Evolutionary conservation across 2,329 filamentous ascomycete genomes (phyloP).

Genomic region (Aureobasidium leucospermi): DNA sequence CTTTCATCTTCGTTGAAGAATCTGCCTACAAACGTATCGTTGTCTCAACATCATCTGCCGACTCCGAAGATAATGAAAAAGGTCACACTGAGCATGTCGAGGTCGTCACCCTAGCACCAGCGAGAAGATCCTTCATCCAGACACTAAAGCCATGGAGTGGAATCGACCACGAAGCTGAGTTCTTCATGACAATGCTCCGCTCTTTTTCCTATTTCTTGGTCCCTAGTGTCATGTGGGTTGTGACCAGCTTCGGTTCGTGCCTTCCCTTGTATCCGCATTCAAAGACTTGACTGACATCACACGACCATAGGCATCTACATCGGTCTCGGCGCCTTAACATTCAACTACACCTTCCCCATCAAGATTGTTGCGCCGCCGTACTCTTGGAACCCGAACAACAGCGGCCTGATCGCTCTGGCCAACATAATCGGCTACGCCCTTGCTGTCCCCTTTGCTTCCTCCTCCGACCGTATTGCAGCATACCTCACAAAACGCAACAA

Average conservation of each 20-base stretch:
- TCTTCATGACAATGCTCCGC: slow-evolving; percentile 29
- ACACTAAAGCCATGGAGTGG: slow-evolving; percentile 29
- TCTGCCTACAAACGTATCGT: slow-evolving; percentile 41
- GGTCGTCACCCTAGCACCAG: slow-evolving; percentile 21
- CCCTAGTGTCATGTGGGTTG: slow-evolving; percentile 31
- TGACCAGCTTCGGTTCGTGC: slow-evolving; percentile 27
- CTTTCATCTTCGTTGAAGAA: slow-evolving; percentile 55
- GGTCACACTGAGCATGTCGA: slow-evolving; percentile 21
- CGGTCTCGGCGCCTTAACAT: slow-evolving; percentile 30
- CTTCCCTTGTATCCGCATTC: not conserved
- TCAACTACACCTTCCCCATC: slow-evolving; percentile 33
- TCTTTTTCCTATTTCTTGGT: slow-evolving; percentile 32
- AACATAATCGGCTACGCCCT: slow-evolving; percentile 30
- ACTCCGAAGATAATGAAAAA: slow-evolving; percentile 15
- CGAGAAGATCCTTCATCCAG: slow-evolving; percentile 23
- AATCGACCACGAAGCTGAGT: slow-evolving; percentile 28
- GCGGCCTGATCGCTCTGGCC: slow-evolving; percentile 27
- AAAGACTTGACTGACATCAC: not conserved
- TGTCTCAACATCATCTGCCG: not conserved
- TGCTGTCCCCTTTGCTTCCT: slow-evolving; percentile 27
- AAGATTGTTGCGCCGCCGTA: slow-evolving; percentile 29
- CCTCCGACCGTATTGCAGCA: slow-evolving; percentile 25
- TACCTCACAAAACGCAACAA: slow-evolving; percentile 24
- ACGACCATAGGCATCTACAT: slow-evolving; percentile 26
- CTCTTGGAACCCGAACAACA: slow-evolving; percentile 26